Conservation (phyloP, 78 protist genomes). For the Dictyostelium capitatum region DNA sequence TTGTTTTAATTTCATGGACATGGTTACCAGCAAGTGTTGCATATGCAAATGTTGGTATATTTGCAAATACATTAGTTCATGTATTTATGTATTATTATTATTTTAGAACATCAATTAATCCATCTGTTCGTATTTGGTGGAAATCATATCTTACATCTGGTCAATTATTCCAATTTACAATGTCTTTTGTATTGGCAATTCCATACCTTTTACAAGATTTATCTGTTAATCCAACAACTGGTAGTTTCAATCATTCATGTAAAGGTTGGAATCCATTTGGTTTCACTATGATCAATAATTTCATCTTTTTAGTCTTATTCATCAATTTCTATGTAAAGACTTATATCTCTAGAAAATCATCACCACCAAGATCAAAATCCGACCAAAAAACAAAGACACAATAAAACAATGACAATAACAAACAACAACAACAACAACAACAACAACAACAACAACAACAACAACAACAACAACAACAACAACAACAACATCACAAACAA, state of each 20-base stretch:
- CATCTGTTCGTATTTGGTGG: slow-evolving; percentile 62
- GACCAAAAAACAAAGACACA: not conserved
- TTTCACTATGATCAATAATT: slow-evolving; percentile 65
- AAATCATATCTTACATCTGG: slow-evolving; percentile 75
- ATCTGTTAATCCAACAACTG: not conserved
- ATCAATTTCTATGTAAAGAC: slow-evolving; percentile 49
- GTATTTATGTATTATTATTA: slow-evolving; percentile 86
- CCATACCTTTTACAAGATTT: slow-evolving; percentile 73
- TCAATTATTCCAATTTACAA: slow-evolving; percentile 84
- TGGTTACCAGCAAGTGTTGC: slow-evolving; percentile 68
- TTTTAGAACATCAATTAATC: slow-evolving; percentile 49
- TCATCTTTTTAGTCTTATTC: slow-evolving; percentile 70
- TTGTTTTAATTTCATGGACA: slow-evolving; percentile 81
- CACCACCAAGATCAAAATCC: not conserved
- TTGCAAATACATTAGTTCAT: slow-evolving; percentile 83
- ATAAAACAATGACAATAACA: not conserved
- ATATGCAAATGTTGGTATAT: slow-evolving; percentile 65
- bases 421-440: not conserved
- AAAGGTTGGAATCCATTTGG: slow-evolving; percentile 65
- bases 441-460: not conserved
- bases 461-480: not conserved
- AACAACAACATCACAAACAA: not conserved
- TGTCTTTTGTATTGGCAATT: slow-evolving; percentile 67
- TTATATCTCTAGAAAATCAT: slow-evolving; percentile 31
- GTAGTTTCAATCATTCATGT: slow-evolving; percentile 33